These are phyloP conservation scores for Aureobasidium vineae DNA, from an alignment of 2,329 filamentous ascomycete genomes.

Conservation along the genomic window DNA sequence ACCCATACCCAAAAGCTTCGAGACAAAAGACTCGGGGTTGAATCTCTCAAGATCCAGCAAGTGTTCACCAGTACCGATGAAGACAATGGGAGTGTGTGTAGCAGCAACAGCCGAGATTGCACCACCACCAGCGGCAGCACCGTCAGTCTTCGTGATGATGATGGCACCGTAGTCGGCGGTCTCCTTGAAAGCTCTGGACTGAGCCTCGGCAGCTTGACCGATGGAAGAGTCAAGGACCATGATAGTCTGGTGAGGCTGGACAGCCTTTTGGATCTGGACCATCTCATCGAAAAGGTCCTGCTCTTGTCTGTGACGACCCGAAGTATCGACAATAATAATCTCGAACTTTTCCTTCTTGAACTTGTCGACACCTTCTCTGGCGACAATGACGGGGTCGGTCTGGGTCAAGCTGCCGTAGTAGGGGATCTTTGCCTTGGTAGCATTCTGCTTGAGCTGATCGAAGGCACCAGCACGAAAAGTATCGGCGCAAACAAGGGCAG, in stretches of 20 bases:
- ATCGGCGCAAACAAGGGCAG: slow-evolving; percentile 93
- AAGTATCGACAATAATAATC: slow-evolving; percentile 98
- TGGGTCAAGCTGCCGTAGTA: slow-evolving; percentile 97
- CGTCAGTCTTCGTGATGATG: slow-evolving; percentile 98
- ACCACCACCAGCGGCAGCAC: slow-evolving; percentile 90
- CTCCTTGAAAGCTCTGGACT: slow-evolving; percentile 96
- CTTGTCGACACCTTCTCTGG: slow-evolving; percentile 93
- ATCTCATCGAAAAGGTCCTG: slow-evolving; percentile 95
- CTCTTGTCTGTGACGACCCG: slow-evolving; percentile 91
- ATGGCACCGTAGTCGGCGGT: slow-evolving; percentile 96
- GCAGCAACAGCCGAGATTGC: slow-evolving; percentile 97
- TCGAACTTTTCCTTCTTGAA: slow-evolving; percentile 99
- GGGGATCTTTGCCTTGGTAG: slow-evolving; percentile 97
- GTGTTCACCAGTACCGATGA: slow-evolving; percentile 96
- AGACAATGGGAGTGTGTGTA: slow-evolving; percentile 94
- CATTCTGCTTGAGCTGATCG: slow-evolving; percentile 98
- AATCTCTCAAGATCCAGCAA: slow-evolving; percentile 94
- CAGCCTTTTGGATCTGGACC: slow-evolving; percentile 90
- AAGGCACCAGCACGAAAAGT: slow-evolving; percentile 98
- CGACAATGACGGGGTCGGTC: slow-evolving; percentile 91
- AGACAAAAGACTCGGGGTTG: slow-evolving; percentile 87
- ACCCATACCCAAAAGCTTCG: slow-evolving; percentile 93
- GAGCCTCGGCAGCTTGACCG: slow-evolving; percentile 90
- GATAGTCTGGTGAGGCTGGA: slow-evolving; percentile 92
- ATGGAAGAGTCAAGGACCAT: slow-evolving; percentile 98